These are phyloP conservation scores for Marchantia paleacea DNA, from an alignment of 225 moss, liverwort and hornwort species.

Conservation along the genomic window DNA sequence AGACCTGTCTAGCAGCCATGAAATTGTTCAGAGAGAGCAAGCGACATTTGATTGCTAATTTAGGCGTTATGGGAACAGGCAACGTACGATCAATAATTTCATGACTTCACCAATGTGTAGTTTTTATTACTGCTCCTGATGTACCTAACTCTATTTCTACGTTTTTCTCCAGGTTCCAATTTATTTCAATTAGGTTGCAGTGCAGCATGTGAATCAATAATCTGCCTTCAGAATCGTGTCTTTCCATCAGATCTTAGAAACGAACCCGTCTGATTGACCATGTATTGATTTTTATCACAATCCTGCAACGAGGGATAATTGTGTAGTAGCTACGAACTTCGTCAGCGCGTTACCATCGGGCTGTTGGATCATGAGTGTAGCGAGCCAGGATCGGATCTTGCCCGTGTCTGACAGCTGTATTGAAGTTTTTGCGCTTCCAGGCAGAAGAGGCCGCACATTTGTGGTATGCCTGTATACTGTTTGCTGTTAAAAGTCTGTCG, in stretches of 20 bases:
- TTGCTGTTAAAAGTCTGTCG: constrained; percentile 70
- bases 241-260: background rate
- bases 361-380: background rate
- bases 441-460: constrained; percentile 79
- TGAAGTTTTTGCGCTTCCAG: constrained; percentile 35
- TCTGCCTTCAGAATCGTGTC: background rate
- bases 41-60: constrained; percentile 51
- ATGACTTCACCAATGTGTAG: background rate
- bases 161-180: background rate
- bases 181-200: background rate
- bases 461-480: constrained; percentile 81
- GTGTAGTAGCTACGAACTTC: background rate
- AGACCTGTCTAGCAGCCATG: constrained; percentile 62
- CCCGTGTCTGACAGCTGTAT: constrained; percentile 18
- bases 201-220: background rate
- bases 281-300: background rate
- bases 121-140: background rate
- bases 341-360: background rate
- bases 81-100: constrained; percentile 49
- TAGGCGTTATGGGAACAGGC: constrained; percentile 62
- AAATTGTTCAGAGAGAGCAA: constrained; percentile 64
- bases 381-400: background rate
- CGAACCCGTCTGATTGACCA: background rate
- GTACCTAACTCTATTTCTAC: background rate
- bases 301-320: background rate